Conservation (phyloP, 202 grass and related monocot genomes). For the Brachypodium distachyon region DNA sequence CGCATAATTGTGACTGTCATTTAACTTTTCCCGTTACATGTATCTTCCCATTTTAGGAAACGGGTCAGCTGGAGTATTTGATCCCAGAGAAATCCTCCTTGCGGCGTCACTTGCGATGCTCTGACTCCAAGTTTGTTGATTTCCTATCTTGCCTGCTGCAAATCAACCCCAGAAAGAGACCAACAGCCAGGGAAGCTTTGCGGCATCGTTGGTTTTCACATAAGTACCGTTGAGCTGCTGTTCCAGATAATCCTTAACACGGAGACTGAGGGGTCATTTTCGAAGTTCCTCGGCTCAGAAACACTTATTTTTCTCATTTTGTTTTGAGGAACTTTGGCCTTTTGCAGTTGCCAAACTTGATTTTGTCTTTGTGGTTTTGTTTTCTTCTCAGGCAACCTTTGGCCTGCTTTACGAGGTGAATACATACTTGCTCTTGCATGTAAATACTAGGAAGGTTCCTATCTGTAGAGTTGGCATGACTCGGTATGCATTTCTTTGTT, state of each 20-base stretch:
- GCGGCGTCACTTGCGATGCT: conserved; percentile 42
- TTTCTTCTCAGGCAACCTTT: not conserved
- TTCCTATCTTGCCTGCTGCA: conserved; percentile 87
- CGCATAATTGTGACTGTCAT: not conserved
- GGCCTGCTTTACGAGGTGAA: conserved; percentile 22
- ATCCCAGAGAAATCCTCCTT: conserved; percentile 88
- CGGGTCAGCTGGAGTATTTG: conserved; percentile 70
- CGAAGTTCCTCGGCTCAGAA: not conserved
- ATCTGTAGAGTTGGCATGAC: conserved; percentile 21
- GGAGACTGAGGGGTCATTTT: not conserved
- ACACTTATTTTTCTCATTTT: not conserved
- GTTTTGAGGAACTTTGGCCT: too few species aligned
- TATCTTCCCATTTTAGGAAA: conserved; percentile 49
- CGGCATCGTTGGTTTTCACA: conserved; percentile 78
- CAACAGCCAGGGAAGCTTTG: conserved; percentile 76
- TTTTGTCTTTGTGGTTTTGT: not conserved
- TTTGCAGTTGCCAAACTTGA: too few species aligned
- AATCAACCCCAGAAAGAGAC: conserved; percentile 75
- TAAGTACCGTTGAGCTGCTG: conserved; percentile 35
- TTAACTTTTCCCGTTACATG: conserved; percentile 2
- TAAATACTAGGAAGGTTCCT: conserved; percentile 34
- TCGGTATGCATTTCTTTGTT: too few species aligned
- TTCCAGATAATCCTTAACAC: not conserved
- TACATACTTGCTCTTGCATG: conserved; percentile 32
- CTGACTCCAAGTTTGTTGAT: conserved; percentile 80